Conservation (phyloP, 495 filamentous ascomycete species). For the Rusavskia elegans region DNA sequence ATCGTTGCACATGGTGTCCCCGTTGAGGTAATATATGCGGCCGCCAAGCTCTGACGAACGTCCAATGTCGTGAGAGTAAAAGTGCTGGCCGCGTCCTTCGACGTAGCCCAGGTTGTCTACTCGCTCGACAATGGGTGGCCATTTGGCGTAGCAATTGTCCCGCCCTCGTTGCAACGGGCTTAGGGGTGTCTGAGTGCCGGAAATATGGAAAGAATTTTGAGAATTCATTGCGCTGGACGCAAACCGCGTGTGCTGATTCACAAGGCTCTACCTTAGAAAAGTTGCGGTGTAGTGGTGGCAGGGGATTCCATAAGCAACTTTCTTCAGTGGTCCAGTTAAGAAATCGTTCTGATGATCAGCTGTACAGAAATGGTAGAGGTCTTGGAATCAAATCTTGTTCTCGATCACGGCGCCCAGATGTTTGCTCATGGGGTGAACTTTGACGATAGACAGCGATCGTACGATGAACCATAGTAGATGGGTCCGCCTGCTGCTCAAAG, state of each 20-base stretch:
- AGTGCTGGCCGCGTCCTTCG: slow-evolving; percentile 1
- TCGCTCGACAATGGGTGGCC: slow-evolving; percentile 3
- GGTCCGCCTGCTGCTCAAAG: too few relatives aligned
- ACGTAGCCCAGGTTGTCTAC: slow-evolving; percentile 11
- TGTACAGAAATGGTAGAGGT: too few relatives aligned
- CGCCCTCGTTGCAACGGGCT: background rate
- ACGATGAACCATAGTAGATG: too few relatives aligned
- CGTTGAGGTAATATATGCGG: slow-evolving; percentile 10
- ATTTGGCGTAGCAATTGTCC: background rate
- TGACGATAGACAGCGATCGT: too few relatives aligned
- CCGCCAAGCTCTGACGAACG: slow-evolving; percentile 8
- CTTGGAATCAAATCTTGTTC: too few relatives aligned
- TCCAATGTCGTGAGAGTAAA: slow-evolving; percentile 14
- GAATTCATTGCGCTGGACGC: background rate
- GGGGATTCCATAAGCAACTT: background rate
- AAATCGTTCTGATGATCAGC: too few relatives aligned
- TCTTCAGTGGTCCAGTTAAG: too few relatives aligned
- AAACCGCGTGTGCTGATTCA: background rate
- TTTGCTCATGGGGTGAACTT: too few relatives aligned
- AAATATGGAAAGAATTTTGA: background rate
- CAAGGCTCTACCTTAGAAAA: too few relatives aligned
- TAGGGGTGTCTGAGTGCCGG: background rate
- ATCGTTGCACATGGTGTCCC: slow-evolving; percentile 17
- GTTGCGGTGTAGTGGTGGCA: background rate
- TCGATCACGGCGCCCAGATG: too few relatives aligned